phyloP scores from a whole-genome alignment of 2,329 filamentous ascomycete genomes.

The Ceratocystis variospora region DNA sequence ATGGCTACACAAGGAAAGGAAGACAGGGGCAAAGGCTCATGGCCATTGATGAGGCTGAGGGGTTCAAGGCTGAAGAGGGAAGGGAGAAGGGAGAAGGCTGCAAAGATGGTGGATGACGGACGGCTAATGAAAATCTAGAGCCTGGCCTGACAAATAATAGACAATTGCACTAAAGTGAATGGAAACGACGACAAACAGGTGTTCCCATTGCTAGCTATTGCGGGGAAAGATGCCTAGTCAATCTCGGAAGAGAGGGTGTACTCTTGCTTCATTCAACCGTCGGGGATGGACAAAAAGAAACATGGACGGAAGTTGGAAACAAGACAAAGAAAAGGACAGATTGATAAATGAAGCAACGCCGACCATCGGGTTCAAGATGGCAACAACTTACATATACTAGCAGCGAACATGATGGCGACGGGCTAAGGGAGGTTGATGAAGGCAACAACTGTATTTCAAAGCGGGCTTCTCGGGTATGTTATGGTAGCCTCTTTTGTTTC shows the following conservation, averaged over 20 bases:
- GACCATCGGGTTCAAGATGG: neutral
- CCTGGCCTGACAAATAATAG: neutral
- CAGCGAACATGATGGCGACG: neutral
- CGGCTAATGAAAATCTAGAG: neutral
- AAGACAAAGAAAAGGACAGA: no score
- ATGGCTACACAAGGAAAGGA: neutral
- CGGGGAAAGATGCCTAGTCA: neutral
- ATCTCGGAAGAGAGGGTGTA: neutral
- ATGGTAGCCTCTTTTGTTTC: neutral
- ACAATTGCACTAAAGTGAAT: neutral
- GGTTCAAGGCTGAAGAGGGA: neutral
- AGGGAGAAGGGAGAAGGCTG: slow-evolving; percentile 4
- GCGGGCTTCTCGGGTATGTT: neutral
- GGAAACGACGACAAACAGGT: neutral
- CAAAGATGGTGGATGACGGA: neutral
- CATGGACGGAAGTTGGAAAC: neutral
- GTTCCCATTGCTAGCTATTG: neutral
- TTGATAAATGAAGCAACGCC: neutral
- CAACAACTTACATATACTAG: slow-evolving; percentile 1
- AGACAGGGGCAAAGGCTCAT: neutral
- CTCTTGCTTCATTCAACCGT: neutral
- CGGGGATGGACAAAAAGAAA: neutral
- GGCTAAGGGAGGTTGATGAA: neutral
- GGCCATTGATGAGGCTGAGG: neutral
- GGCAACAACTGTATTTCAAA: neutral